Evolutionary conservation across 164 flowering plant species (phyloP), one percentile per base, ranked within the genome.

Genomic region (Malania oleifera): DNA sequence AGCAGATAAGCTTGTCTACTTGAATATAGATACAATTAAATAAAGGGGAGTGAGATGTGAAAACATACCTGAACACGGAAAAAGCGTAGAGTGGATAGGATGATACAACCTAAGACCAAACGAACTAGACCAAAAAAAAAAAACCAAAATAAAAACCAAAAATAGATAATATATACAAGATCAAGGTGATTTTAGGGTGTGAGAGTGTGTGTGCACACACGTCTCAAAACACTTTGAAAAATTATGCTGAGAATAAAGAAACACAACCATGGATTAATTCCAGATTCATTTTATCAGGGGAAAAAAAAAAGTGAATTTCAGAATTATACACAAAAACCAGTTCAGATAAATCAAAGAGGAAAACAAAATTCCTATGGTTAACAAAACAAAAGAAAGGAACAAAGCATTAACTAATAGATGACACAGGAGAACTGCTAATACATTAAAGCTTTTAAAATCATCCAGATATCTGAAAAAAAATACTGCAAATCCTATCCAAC

Each of bases 41-140:
- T 15, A 24, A 15, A 47, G 22, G 2, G 18, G 2, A n/a, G 31
- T 18, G 28, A 25, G 45, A 41, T 27, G 51, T 45, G 28, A 29
- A 48, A 12, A 23, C 62, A 60, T 75, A 86, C 96, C 96, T 91
- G 87, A 56, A 72, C 52, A 41, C 97, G 90, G 50, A 83, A 82
- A 61, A 85, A 81, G 3, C 86, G 75, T 25, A 90, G 54, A 29
- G 96, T 79, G 29, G 65, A 74, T 66, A 89, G 65, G 52, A 87
- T 67, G 68, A 85, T 65, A 70, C 67, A 70, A 13, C 97, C 91
- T 57, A 95, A 67, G 53, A 76, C 77, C 82, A 89, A 44, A 55
- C 97, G 97, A 65, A 83, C 97, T 93, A 62, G 44, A 67, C 45
- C 54, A 64, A 56, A 54, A 66, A 65, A 1, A 44, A 46, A 35